Percentiles rank a stretch among this genome's conserved stretches.
Conservation (phyloP, 1,139 yeast genomes). For the Hemisphaericaspora lyxosophila region DNA sequence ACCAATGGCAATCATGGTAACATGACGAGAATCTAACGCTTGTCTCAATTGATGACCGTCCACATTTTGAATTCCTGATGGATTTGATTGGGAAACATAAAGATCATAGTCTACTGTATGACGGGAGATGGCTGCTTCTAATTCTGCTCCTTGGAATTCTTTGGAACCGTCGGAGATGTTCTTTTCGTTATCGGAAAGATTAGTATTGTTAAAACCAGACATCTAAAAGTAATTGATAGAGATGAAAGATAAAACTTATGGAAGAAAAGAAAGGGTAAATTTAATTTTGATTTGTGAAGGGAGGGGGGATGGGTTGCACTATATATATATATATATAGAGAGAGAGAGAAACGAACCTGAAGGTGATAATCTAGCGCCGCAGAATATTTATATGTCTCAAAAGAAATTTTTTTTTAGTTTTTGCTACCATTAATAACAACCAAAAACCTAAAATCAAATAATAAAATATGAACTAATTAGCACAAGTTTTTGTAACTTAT, state of each 20-base stretch:
- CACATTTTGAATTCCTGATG: constrained; percentile 31
- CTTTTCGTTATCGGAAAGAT: constrained; percentile 10
- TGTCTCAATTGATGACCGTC: constrained; percentile 60
- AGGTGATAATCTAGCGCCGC: not conserved
- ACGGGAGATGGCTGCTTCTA: constrained; percentile 13
- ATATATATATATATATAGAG: no score
- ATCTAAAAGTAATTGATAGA: not conserved
- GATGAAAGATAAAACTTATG: not conserved
- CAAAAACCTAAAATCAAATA: not conserved
- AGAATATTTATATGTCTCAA: not conserved
- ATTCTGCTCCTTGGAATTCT: constrained; percentile 7
- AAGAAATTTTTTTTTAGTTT: not conserved
- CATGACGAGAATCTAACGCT: constrained; percentile 67
- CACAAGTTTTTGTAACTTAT: not conserved
- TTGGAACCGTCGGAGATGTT: not conserved
- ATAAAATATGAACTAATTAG: no score
- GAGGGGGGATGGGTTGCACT: not conserved
- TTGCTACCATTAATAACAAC: no score
- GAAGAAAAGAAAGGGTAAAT: no score
- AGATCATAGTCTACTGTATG: constrained; percentile 53
- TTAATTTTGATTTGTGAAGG: not conserved
- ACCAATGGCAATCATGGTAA: constrained; percentile 68
- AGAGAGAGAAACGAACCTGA: no score
- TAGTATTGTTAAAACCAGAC: constrained; percentile 14
- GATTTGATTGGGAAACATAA: constrained; percentile 46